A percentile compares a stretch with the other conserved stretches of the same genome.
Evolutionary conservation across 768 basidiomycete species (phyloP).

Genomic region (Lentinula sp.): DNA sequence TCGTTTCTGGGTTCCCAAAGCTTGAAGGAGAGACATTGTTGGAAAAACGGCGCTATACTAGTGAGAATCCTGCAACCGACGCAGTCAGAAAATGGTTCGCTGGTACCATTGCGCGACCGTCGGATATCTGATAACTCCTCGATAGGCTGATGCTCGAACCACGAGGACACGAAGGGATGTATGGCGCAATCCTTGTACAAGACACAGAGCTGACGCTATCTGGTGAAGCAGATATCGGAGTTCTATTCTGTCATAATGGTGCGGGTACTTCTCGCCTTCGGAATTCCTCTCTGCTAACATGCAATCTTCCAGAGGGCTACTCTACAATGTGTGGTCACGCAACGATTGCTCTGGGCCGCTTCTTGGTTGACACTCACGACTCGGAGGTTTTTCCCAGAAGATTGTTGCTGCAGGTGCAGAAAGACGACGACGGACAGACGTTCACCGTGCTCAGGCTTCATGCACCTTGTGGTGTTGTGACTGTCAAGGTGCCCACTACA

Average conservation of each 20-base stretch:
- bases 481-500: constrained; percentile 22
- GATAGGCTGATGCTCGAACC: constrained; percentile 31
- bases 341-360: constrained; percentile 33
- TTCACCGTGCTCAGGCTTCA: constrained; percentile 21
- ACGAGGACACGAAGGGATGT: constrained; percentile 34
- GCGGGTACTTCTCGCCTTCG: not conserved
- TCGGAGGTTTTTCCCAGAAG: constrained; percentile 23
- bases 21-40: constrained; percentile 27
- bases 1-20: constrained; percentile 25
- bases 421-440: no score
- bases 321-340: constrained; percentile 39
- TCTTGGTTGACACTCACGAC: constrained; percentile 32
- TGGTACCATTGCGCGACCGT: no score
- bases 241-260: constrained; percentile 38
- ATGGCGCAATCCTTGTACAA: constrained; percentile 29
- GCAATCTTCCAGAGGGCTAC: constrained; percentile 24
- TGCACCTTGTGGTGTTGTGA: constrained; percentile 32
- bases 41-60: constrained; percentile 26
- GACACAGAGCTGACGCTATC: constrained; percentile 26
- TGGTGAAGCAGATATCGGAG: constrained; percentile 32
- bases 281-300: not conserved
- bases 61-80: constrained; percentile 17
- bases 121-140: no score
- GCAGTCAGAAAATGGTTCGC: constrained; percentile 13
- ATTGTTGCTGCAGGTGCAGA: constrained; percentile 14